Evolutionary conservation across 768 basidiomycete genomes (phyloP).

Genomic region (Psilocybe azurescens): DNA sequence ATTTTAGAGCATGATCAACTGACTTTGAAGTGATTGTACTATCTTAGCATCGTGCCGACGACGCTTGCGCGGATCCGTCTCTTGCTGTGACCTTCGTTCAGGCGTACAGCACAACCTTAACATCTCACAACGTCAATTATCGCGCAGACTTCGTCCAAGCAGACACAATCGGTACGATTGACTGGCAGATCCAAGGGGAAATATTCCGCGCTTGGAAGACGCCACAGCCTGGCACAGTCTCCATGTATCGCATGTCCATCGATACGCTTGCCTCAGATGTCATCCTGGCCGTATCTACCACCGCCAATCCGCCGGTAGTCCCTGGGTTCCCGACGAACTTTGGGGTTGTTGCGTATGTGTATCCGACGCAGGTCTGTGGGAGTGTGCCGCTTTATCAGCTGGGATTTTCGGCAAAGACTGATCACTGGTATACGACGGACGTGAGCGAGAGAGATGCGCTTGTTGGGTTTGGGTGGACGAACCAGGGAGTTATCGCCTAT

Average conservation of each 20-base stretch:
- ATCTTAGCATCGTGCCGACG: too few relatives aligned
- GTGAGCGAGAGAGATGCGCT: background rate
- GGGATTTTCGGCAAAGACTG: background rate
- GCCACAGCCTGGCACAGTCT: background rate
- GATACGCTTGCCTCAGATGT: background rate
- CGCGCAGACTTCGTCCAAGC: background rate
- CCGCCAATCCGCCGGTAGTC: background rate
- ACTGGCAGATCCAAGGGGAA: constrained; percentile 1
- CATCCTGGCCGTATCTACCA: background rate
- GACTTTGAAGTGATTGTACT: too few relatives aligned
- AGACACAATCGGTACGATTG: background rate
- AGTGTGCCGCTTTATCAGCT: constrained; percentile 11
- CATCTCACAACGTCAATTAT: background rate
- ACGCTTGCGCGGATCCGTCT: constrained; percentile 4
- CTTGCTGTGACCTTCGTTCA: background rate
- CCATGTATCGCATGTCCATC: background rate
- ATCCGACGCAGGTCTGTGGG: constrained; percentile 15
- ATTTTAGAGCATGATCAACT: too few relatives aligned
- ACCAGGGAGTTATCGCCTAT: constrained; percentile 8
- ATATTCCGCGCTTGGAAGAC: constrained; percentile 7
- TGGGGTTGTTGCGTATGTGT: constrained; percentile 6
- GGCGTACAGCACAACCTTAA: background rate
- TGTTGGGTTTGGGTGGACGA: background rate
- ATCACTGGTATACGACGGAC: constrained; percentile 14
- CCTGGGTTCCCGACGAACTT: background rate